A percentile compares a stretch with the other conserved stretches of the same genome.
Conservation (phyloP, 225 moss, liverwort and hornwort species). For the Marchantia polymorpha region DNA sequence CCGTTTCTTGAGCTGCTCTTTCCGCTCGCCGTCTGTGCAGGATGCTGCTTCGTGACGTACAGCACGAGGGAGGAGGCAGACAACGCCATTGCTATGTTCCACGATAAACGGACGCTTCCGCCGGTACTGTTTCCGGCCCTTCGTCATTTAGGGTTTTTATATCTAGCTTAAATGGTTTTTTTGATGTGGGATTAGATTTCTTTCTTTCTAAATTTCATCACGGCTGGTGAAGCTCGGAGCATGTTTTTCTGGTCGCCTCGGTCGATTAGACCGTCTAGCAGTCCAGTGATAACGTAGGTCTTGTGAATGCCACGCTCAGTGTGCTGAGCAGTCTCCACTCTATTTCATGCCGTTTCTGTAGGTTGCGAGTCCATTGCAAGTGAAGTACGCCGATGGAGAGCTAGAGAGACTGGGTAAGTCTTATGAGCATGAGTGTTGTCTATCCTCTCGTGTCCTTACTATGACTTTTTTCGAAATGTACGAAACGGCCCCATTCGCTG, state of each 20-base stretch:
- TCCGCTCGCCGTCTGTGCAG: conserved; percentile 31
- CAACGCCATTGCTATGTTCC: conserved; percentile 81
- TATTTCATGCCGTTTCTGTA: conserved; percentile 33
- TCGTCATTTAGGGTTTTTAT: background rate
- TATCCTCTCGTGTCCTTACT: too few species aligned
- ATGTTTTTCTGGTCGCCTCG: background rate
- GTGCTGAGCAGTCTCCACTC: background rate
- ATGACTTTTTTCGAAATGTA: too few species aligned
- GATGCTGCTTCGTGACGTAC: conserved; percentile 88
- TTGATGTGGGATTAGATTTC: background rate
- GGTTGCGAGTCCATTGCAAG: conserved; percentile 94
- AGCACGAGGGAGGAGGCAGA: conserved; percentile 86
- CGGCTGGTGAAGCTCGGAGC: background rate
- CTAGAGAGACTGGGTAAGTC: conserved; percentile 78
- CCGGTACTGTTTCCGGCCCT: conserved; percentile 41
- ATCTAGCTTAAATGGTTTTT: background rate
- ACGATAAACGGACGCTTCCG: conserved; percentile 86
- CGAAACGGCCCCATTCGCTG: too few species aligned
- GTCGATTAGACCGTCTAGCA: background rate
- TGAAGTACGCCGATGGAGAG: conserved; percentile 94
- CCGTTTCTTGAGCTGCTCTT: background rate
- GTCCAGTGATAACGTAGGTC: background rate
- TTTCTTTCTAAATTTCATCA: background rate
- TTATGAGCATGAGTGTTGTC: too few species aligned
- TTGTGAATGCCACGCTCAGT: background rate